Evolutionary conservation across 352 stramenopile genomes (phyloP).

Genomic region (Pythium chondricola): DNA sequence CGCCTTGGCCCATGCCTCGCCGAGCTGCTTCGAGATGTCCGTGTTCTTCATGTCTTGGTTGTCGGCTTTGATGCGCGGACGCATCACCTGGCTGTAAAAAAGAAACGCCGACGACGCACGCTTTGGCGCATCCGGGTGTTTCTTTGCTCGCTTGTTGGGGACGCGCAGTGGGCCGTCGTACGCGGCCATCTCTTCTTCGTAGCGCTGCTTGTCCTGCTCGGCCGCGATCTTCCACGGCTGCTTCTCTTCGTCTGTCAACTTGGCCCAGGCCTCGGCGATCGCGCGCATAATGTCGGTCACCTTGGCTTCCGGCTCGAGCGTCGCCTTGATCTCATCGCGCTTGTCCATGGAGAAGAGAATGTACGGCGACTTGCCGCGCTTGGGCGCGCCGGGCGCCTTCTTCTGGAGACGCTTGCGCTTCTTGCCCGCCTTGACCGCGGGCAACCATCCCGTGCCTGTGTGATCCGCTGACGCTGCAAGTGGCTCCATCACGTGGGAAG

Average conservation of each 20-base stretch:
- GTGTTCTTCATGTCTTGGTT: slow-evolving; percentile 95
- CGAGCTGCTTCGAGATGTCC: slow-evolving; percentile 93
- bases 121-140: slow-evolving; percentile 92
- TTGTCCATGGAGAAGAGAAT: slow-evolving; percentile 92
- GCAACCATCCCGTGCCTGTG: slow-evolving; percentile 52
- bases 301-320: slow-evolving; percentile 79
- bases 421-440: slow-evolving; percentile 71
- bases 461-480: slow-evolving; percentile 52
- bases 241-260: slow-evolving; percentile 89
- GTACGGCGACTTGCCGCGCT: slow-evolving; percentile 88
- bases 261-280: slow-evolving; percentile 87
- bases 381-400: slow-evolving; percentile 84
- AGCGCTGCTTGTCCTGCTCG: slow-evolving; percentile 91
- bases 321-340: slow-evolving; percentile 85
- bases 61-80: slow-evolving; percentile 84
- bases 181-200: slow-evolving; percentile 90
- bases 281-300: slow-evolving; percentile 90
- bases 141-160: slow-evolving; percentile 93
- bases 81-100: slow-evolving; percentile 91
- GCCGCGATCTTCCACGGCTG: slow-evolving; percentile 90
- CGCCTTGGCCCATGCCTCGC: slow-evolving; percentile 90
- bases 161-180: slow-evolving; percentile 90
- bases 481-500: slow-evolving; percentile 53
- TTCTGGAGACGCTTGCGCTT: slow-evolving; percentile 89
- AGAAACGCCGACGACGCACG: slow-evolving; percentile 93